phyloP scores from a whole-genome alignment of 768 basidiomycete genomes.

The Suillus discolor region DNA sequence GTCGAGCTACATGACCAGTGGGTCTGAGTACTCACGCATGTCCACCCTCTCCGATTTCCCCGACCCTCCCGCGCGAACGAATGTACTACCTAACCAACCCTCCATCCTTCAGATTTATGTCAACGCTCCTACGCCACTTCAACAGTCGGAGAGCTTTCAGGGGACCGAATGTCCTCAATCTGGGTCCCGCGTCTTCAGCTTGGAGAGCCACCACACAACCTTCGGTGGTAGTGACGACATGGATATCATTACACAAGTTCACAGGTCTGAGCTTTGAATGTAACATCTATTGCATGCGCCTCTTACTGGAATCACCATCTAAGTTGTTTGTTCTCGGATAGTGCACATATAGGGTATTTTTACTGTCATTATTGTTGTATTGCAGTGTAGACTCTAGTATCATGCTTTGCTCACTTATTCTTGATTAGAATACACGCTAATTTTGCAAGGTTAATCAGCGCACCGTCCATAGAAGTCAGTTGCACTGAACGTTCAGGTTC shows the following conservation, averaged over 20 bases:
- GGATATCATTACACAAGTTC: slow-evolving; percentile 20
- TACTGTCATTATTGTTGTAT: background rate
- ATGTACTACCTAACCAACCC: slow-evolving; percentile 33
- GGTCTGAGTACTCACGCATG: slow-evolving; percentile 61
- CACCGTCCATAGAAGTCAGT: too few relatives aligned
- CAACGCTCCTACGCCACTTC: slow-evolving; percentile 23
- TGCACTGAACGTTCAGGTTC: too few relatives aligned
- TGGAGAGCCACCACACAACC: slow-evolving; percentile 22
- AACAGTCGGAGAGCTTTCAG: background rate
- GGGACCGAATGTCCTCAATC: slow-evolving; percentile 9
- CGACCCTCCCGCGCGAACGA: slow-evolving; percentile 47
- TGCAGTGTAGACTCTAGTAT: background rate
- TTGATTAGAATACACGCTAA: background rate
- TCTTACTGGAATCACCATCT: background rate
- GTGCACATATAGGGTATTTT: background rate
- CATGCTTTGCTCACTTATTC: background rate
- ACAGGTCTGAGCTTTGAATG: slow-evolving; percentile 18
- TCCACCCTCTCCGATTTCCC: slow-evolving; percentile 77
- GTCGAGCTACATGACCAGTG: slow-evolving; percentile 62
- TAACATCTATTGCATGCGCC: background rate
- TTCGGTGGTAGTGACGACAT: slow-evolving; percentile 30
- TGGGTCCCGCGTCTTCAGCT: slow-evolving; percentile 11
- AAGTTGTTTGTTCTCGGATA: background rate
- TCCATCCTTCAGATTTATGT: slow-evolving; percentile 50
- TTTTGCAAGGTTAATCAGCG: background rate